phyloP scores from a whole-genome alignment of 129 eudicot species.

The Pittosporum tobira region DNA sequence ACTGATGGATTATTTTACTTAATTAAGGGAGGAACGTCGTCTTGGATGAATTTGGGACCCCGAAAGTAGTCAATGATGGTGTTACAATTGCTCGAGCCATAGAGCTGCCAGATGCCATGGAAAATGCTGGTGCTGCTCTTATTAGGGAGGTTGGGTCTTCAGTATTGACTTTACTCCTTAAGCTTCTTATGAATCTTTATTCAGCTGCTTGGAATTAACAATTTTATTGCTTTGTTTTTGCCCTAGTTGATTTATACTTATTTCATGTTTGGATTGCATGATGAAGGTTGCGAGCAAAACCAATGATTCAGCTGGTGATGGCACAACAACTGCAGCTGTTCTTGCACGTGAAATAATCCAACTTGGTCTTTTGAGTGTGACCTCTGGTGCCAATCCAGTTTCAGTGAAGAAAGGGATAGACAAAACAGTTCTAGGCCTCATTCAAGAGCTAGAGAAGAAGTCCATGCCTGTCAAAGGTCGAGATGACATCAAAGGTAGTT shows the following conservation, averaged over 20 bases:
- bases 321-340: slow-evolving; percentile 74
- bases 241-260: too few species aligned
- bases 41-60: slow-evolving; percentile 50
- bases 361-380: slow-evolving; percentile 66
- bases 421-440: slow-evolving; percentile 48
- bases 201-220: background rate
- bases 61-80: slow-evolving; percentile 59
- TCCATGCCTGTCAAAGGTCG: slow-evolving; percentile 70
- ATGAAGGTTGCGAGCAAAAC: slow-evolving; percentile 64
- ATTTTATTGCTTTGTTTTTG: background rate
- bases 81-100: slow-evolving; percentile 64
- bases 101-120: slow-evolving; percentile 60
- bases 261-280: slow-evolving; percentile 5
- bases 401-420: slow-evolving; percentile 75
- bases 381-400: slow-evolving; percentile 81
- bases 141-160: slow-evolving; percentile 45
- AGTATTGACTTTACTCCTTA: background rate
- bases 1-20: background rate
- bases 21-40: slow-evolving; percentile 49
- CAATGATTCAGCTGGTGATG: slow-evolving; percentile 86
- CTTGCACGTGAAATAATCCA: slow-evolving; percentile 80
- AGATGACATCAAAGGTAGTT: slow-evolving; percentile 64
- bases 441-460: slow-evolving; percentile 54
- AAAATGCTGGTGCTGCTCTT: slow-evolving; percentile 61
- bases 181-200: background rate